Evolutionary conservation across 73 alveolate genomes (phyloP).

Genomic region (Paramecium pentaurelia): DNA sequence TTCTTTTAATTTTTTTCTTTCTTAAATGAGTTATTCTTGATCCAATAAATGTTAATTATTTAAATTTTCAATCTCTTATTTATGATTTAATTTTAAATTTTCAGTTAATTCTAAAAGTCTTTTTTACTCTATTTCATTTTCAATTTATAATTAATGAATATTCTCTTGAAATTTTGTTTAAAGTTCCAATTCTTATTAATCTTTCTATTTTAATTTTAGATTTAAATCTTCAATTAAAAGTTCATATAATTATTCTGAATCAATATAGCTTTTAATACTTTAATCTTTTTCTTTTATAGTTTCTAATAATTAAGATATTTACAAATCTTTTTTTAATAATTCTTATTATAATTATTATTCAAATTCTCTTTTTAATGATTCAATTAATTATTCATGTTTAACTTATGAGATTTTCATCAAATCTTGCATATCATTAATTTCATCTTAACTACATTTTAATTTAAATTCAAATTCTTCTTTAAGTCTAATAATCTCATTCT

Average conservation of each 20-base stretch:
- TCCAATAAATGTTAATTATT: constrained; percentile 1
- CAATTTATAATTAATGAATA: neutral
- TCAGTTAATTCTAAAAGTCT: neutral
- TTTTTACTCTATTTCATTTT: neutral
- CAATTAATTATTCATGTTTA: neutral
- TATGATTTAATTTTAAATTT: neutral
- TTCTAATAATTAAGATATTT: neutral
- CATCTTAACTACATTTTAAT: neutral
- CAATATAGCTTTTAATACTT: neutral
- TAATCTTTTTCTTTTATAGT: neutral
- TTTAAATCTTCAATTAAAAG: neutral
- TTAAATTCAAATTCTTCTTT: neutral
- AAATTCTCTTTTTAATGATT: neutral
- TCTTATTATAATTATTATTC: neutral
- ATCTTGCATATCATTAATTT: neutral
- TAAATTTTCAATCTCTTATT: neutral
- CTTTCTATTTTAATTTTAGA: neutral
- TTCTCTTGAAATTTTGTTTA: neutral
- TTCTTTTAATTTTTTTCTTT: neutral
- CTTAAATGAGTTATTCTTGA: neutral
- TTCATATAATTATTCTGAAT: neutral
- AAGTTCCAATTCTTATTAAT: neutral
- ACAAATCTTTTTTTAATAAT: neutral
- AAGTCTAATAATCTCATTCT: neutral
- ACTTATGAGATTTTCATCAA: neutral